These are phyloP conservation scores for Eleusine indica DNA, from an alignment of 176 grass and related monocot species.

Conservation along the genomic window DNA sequence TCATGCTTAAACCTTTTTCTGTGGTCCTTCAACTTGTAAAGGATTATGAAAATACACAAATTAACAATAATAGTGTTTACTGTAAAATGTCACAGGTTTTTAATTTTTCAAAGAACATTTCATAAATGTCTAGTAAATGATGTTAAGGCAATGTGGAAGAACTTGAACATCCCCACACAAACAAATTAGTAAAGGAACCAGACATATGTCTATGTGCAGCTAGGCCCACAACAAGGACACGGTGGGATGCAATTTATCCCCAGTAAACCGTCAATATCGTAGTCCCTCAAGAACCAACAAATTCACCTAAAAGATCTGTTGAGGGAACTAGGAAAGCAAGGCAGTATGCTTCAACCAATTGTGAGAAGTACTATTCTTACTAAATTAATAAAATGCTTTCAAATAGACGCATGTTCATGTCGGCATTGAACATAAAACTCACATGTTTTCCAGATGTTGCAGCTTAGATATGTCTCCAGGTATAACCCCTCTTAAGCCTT, in stretches of 20 bases:
- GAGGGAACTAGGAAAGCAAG: not conserved
- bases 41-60: conserved; percentile 5
- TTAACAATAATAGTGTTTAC: not conserved
- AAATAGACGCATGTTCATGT: conserved; percentile 14
- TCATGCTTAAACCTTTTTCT: conserved; percentile 26
- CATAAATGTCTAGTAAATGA: not conserved
- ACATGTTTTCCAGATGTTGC: conserved; percentile 86
- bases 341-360: not conserved
- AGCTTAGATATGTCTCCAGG: conserved; percentile 74
- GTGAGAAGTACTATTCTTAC: not conserved
- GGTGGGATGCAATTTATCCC: no score
- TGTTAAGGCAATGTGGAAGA: not conserved
- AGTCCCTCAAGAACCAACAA: not conserved
- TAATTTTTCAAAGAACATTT: not conserved
- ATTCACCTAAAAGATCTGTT: not conserved
- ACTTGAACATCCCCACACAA: not conserved
- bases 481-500: conserved; percentile 86
- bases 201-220: not conserved
- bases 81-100: conserved; percentile 1
- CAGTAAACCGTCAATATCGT: no score
- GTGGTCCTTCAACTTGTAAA: not conserved
- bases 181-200: not conserved
- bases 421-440: conserved; percentile 35
- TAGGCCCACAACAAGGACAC: not conserved
- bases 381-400: conserved; percentile 1